A percentile compares a stretch with the other conserved stretches of the same genome.
phyloP scores from a whole-genome alignment of 2,329 filamentous ascomycete genomes.

The Paracoccidioides lutzii region DNA sequence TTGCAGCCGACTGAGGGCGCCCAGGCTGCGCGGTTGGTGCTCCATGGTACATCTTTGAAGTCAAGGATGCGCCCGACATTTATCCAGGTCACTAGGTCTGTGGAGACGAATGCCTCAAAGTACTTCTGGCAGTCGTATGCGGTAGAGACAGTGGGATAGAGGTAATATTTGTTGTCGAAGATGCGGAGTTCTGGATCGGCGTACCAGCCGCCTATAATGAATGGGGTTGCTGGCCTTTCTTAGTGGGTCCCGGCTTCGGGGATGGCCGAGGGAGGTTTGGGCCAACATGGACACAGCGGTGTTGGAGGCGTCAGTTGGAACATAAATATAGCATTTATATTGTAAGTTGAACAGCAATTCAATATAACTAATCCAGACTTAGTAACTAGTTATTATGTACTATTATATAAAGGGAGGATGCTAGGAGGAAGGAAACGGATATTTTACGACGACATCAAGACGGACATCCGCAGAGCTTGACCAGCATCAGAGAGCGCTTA shows the following conservation, averaged over 20 bases:
- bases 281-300: no score
- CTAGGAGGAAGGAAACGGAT: no score
- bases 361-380: no score
- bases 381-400: no score
- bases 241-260: not conserved
- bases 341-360: no score
- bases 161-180: slow-evolving; percentile 36
- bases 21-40: slow-evolving; percentile 34
- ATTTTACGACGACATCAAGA: no score
- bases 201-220: slow-evolving; percentile 38
- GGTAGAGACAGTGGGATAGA: slow-evolving; percentile 37
- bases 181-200: slow-evolving; percentile 39
- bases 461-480: no score
- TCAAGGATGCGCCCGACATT: slow-evolving; percentile 36
- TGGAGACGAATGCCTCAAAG: slow-evolving; percentile 40
- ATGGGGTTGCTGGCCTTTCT: slow-evolving; percentile 31
- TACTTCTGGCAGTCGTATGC: slow-evolving; percentile 37
- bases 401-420: no score
- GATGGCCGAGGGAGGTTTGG: not conserved
- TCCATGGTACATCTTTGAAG: slow-evolving; percentile 31
- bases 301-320: no score
- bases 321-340: no score
- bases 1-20: slow-evolving; percentile 35
- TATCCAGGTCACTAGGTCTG: slow-evolving; percentile 38
- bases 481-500: no score